A percentile compares a stretch with the other conserved stretches of the same genome.
phyloP scores from a whole-genome alignment of 179 eudicot genomes.

The Silene vulgaris region DNA sequence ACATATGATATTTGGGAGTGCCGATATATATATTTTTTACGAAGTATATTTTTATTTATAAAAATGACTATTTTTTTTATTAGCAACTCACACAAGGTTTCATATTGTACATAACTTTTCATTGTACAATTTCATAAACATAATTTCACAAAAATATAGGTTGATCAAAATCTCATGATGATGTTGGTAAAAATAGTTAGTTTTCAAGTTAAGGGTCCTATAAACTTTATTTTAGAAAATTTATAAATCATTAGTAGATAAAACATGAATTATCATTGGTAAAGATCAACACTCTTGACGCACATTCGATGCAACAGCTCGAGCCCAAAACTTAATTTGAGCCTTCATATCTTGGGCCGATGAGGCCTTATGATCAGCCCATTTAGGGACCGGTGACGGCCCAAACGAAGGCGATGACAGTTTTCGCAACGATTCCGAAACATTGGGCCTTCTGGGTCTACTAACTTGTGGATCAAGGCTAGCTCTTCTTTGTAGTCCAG shows the following conservation, averaged over 20 bases:
- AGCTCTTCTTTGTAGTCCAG: slow-evolving; percentile 33
- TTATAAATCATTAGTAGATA: slow-evolving; percentile 14
- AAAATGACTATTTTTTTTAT: too few relatives aligned
- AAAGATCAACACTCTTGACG: slow-evolving; percentile 48
- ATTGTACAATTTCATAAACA: too few relatives aligned
- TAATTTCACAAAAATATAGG: too few relatives aligned
- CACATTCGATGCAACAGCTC: slow-evolving; percentile 77
- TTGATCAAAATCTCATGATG: too few relatives aligned
- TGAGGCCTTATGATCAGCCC: slow-evolving; percentile 17
- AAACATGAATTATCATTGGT: background rate
- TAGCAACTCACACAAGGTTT: too few relatives aligned
- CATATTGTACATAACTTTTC: too few relatives aligned
- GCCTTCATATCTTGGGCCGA: slow-evolving; percentile 56
- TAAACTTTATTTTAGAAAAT: slow-evolving; percentile 1
- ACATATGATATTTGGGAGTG: too few relatives aligned
- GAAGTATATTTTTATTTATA: too few relatives aligned
- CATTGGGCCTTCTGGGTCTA: slow-evolving; percentile 23
- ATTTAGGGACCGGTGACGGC: slow-evolving; percentile 31
- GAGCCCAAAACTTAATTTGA: slow-evolving; percentile 85
- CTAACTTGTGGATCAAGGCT: slow-evolving; percentile 21
- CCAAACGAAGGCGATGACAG: slow-evolving; percentile 24
- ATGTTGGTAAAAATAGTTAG: background rate
- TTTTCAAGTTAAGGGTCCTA: slow-evolving; percentile 7
- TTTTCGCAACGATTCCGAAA: slow-evolving; percentile 28
- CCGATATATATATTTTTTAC: too few relatives aligned